Percentiles rank a stretch among this genome's conserved stretches.
Conservation (phyloP, 805 yeast genomes). For the Spathaspora gorwiae region DNA sequence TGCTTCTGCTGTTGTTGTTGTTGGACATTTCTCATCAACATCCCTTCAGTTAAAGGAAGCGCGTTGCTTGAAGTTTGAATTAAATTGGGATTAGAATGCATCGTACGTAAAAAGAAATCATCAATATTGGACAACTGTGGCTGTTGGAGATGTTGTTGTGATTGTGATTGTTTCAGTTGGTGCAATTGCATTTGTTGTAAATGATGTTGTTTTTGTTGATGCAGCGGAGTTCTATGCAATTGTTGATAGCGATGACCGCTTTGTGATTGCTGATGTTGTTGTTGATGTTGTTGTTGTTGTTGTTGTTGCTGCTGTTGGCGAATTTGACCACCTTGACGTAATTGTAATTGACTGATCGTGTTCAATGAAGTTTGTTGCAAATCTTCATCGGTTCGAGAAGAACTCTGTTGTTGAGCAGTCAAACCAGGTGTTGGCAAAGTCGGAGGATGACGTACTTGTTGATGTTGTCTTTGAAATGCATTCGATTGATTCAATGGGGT, state of each 20-base stretch:
- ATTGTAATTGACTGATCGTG: neutral
- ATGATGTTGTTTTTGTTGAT: neutral
- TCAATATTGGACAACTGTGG: neutral
- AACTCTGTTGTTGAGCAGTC: neutral
- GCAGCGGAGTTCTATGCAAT: neutral
- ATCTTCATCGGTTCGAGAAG: neutral
- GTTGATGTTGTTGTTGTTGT: neutral
- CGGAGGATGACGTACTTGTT: neutral
- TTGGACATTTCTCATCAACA: neutral
- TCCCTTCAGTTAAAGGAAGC: neutral
- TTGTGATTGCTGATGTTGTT: neutral
- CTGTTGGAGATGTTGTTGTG: neutral
- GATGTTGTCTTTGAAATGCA: neutral
- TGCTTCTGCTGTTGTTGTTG: neutral
- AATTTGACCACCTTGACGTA: neutral
- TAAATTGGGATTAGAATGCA: neutral
- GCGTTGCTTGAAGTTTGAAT: neutral
- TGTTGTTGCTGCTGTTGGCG: constrained; percentile 2
- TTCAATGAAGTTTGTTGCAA: constrained; percentile 1
- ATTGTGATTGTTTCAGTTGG: constrained; percentile 4
- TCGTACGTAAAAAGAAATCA: constrained; percentile 3
- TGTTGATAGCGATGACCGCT: neutral
- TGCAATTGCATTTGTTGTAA: constrained; percentile 4
- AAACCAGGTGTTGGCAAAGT: neutral
- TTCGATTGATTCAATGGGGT: neutral